Evolutionary conservation across 202 grass and related monocot genomes (phyloP), one percentile per base, ranked within the genome.

Genomic region (Carex arenaria): DNA sequence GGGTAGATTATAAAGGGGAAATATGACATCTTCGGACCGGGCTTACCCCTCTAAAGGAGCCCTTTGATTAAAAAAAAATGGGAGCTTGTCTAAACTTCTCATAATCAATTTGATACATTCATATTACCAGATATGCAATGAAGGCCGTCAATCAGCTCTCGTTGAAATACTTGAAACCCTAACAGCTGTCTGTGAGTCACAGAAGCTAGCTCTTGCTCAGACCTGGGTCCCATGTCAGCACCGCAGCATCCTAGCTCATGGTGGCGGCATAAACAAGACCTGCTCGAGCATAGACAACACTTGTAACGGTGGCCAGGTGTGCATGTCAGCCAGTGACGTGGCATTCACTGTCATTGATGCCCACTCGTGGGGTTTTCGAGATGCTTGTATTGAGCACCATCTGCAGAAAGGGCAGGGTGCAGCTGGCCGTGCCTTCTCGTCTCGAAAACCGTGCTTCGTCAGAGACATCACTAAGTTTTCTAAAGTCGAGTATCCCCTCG

Each of bases 241-340:
- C 84, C 85, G 88, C 64, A 95, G 84, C 66, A 85, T 98, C 55
- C 82, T 98, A 87, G 89, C 95, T 7, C 86, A 98, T 72, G 92
- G 95, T 60, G 95, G 95, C 64, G 95, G 95, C 63, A 68, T 88
- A 80, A 90, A 87, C 59, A 98, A 95, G 82, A 93, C 83, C 55
- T 98, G 95, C 78, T 90, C 89, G 51, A 98, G 95, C 83, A 91
- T 98, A 45, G 95, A 98, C 81, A 90, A 89, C 64, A 93, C 87
- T 82, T 98, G 95, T 85, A 95, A 87, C 81, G 92, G 86, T 20
- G 73, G 73, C 6, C 87, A 97, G 42, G 90, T 93, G 28, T 98
- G 95, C 86, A 95, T 98, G 95, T 98, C 95, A 77, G 91, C 95
- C 14, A 94, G 89, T 84, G 95, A 98, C 74, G 90, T 93, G 77